Conservation (phyloP, 2,329 filamentous ascomycete species). For the Aspergillus jensenii region DNA sequence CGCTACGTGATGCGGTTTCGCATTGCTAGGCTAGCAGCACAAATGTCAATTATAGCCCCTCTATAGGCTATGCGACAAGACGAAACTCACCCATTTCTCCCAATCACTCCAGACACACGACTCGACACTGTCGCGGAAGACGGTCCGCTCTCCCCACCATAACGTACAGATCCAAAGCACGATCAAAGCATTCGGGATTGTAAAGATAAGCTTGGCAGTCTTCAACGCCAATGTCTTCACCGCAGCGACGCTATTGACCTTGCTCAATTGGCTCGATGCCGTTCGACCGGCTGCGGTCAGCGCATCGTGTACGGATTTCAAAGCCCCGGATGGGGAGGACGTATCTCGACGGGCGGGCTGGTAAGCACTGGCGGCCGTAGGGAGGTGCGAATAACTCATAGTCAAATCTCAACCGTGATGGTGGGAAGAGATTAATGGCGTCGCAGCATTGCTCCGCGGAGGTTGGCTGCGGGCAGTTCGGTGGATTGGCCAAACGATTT, state of each 20-base stretch:
- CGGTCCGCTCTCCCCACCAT: conserved; percentile 80
- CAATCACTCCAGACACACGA: conserved; percentile 80
- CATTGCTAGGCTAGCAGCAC: conserved; percentile 64
- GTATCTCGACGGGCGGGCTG: conserved; percentile 23
- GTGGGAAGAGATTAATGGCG: conserved; percentile 15
- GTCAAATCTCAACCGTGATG: conserved; percentile 17
- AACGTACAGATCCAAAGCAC: conserved; percentile 73
- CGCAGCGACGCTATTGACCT: conserved; percentile 14
- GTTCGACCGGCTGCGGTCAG: conserved; percentile 5
- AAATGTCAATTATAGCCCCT: conserved; percentile 6
- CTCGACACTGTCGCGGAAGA: conserved; percentile 69
- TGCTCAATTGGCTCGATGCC: conserved; percentile 8
- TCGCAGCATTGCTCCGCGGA: conserved; percentile 20
- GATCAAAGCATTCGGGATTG: conserved; percentile 65
- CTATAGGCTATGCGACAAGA: background rate
- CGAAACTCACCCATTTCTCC: conserved; percentile 78
- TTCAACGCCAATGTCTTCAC: conserved; percentile 16
- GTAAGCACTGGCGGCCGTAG: conserved; percentile 25
- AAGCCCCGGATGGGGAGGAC: conserved; percentile 12
- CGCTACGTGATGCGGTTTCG: conserved; percentile 78
- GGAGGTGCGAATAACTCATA: conserved; percentile 38
- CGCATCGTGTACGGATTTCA: conserved; percentile 16
- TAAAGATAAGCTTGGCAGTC: conserved; percentile 24
- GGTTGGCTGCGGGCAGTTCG: background rate
- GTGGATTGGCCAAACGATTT: background rate